Base-by-base conservation (phyloP, 331 rosid genomes). In the Malus hybrid region DNA sequence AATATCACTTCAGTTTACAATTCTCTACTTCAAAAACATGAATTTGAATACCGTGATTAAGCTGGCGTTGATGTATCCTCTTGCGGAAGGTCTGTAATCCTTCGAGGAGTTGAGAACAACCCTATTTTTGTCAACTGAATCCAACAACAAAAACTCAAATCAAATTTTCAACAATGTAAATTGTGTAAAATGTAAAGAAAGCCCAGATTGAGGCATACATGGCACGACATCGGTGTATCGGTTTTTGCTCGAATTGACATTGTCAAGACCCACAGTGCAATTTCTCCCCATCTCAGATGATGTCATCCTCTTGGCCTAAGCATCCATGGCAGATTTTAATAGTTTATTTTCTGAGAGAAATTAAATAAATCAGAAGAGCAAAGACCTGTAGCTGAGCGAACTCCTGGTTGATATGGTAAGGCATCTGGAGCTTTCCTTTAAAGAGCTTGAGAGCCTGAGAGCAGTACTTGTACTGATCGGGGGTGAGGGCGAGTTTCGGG, bases 61-160 rank as follows among this genome's bases (percentile, higher is more conserved):
- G 93, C 97, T 94, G 44, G 97, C 97, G 82, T 94, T 94, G 81
- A 94, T 85, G 82, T 92, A 92, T 44, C 99, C 97, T 81, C 62
- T 83, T 26, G 97, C 96, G 11, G 82, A 75, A 75, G 90, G 89
- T 77, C 97, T 92, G 76, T 94, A 89, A 87, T 94, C 97, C 62
- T 84, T 71, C 69, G 93, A 85, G 0, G 91, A 89, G 58, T 83
- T 75, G 33, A 92, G 97, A 42, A 92, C 92, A n/a, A 90, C 84
- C 87, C 97, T 86, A 67, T 80, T 85, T 14, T 78, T 76, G 78
- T 94, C 97, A 90, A 89, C 97, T 94, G 88, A 82, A 79, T 66
- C 76, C 76, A 84, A 46, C 67, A 29, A 78, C 53, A 68, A 58
- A 4, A 57, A 68, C 63, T 10, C 39, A 58, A 48, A 19, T 36